Evolutionary conservation across 257 asterid genomes (phyloP), one percentile per base, ranked within the genome.

Genomic region (Pogostemon cablin): DNA sequence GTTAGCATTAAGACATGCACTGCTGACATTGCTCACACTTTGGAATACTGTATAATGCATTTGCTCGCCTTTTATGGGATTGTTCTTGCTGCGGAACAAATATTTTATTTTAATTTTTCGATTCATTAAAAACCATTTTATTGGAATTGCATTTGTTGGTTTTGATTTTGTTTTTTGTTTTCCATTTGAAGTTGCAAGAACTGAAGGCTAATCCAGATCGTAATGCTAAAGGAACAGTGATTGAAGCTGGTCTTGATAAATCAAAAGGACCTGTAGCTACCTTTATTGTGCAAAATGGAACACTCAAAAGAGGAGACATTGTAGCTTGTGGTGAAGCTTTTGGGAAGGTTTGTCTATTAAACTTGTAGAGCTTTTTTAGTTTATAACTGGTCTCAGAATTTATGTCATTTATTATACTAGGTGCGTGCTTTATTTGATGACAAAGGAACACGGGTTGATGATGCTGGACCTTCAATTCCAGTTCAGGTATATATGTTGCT

Each of bases 191-290:
- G 99, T 84, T 95, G 86, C 99, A 95, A 87, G 98, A 91, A 80
- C 81, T 92, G 95, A 95, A 91, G 91, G 99, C 99, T 59, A 95
- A 95, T 81, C 98, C 98, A 15, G 82, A 88, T 66, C 85, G 97
- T 79, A 86, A 86, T 76, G 97, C 99, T 68, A 90, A 83, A 85
- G 99, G 99, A 62, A 88, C 98, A 39, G 95, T 88, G 61, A 91
- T 95, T 64, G 99, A 95, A 83, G 99, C 99, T 39, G 93, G 97
- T 65, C 97, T 91, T 43, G 97, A 92, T 83, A 95, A 95, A 83
- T 84, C 98, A 75, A 95, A 69, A 84, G 99, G 99, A 54, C 90
- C 99, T 69, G 76, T 91, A 53, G 95, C 96, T 69, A 88, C 99
- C 63, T 90, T 95, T 83, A 92, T 95, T 64, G 98, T 95, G 75